phyloP scores from a whole-genome alignment of 306 rosid genomes.

The Cucurbita pepo region DNA sequence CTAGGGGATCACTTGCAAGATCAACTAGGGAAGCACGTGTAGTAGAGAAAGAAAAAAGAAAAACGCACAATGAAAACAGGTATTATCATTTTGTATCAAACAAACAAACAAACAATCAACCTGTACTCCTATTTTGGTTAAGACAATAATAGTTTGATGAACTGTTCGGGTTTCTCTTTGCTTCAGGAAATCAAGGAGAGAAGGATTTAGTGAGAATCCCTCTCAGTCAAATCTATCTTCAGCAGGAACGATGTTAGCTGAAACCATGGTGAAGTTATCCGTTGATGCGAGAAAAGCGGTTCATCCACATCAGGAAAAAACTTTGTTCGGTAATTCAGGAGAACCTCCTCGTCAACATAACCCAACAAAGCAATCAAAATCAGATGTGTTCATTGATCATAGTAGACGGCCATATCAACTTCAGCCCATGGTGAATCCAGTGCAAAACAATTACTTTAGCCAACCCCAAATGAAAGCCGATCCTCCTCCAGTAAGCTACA shows the following conservation, averaged over 20 bases:
- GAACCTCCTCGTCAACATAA: neutral
- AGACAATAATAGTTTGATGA: neutral
- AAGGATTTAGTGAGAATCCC: slow-evolving; percentile 14
- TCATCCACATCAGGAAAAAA: neutral
- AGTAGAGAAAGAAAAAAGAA: slow-evolving; percentile 39
- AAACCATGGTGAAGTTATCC: neutral
- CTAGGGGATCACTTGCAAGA: slow-evolving; percentile 62
- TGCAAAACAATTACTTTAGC: neutral
- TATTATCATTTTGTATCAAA: neutral
- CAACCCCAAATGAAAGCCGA: neutral
- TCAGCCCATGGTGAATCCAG: neutral
- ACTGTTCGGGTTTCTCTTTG: neutral
- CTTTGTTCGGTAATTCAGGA: neutral
- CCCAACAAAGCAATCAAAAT: neutral
- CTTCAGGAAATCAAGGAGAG: slow-evolving; percentile 42
- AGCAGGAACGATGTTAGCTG: neutral
- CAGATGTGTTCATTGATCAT: neutral
- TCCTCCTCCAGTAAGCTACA: neutral
- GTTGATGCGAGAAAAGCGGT: neutral
- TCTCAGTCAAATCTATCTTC: neutral
- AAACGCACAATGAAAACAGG: slow-evolving; percentile 29
- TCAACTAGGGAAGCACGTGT: slow-evolving; percentile 51
- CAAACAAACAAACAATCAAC: too few relatives aligned
- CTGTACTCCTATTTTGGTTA: neutral
- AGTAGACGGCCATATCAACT: neutral